Evolutionary conservation across 441 rosid species (phyloP).

Genomic region (Populus hybrid): DNA sequence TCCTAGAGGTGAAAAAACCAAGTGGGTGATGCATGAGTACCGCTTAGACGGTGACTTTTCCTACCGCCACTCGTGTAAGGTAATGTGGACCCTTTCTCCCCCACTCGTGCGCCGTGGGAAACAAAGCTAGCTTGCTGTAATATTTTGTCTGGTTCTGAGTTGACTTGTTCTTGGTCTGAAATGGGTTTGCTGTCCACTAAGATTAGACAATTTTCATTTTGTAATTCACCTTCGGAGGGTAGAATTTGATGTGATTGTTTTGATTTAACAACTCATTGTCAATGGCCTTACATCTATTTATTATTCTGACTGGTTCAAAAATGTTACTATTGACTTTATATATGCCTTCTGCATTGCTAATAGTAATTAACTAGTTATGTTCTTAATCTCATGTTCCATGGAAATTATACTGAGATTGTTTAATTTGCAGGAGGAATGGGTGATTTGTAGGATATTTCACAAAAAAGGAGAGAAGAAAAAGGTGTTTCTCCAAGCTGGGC

Average conservation of each 20-base stretch:
- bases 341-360: no score
- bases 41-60: slow-evolving; percentile 84
- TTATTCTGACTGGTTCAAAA: background rate
- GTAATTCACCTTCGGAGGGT: slow-evolving; percentile 15
- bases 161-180: slow-evolving; percentile 34
- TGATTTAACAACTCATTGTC: slow-evolving; percentile 34
- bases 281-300: slow-evolving; percentile 11
- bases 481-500: slow-evolving; percentile 31
- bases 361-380: no score
- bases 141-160: slow-evolving; percentile 48
- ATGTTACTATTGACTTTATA: background rate
- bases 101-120: slow-evolving; percentile 22
- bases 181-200: slow-evolving; percentile 9
- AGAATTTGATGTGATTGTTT: slow-evolving; percentile 46
- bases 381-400: background rate
- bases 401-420: background rate
- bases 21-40: slow-evolving; percentile 99
- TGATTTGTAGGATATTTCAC: slow-evolving; percentile 84
- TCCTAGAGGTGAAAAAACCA: slow-evolving; percentile 93
- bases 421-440: slow-evolving; percentile 84
- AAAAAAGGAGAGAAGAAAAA: slow-evolving; percentile 60
- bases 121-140: slow-evolving; percentile 13
- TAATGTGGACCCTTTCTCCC: slow-evolving; percentile 13
- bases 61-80: slow-evolving; percentile 83
- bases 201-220: slow-evolving; percentile 25